Percentiles rank a stretch among this genome's conserved stretches.
These are phyloP conservation scores for Uronychia setigera DNA, from an alignment of 73 alveolate species.

Conservation along the genomic window DNA sequence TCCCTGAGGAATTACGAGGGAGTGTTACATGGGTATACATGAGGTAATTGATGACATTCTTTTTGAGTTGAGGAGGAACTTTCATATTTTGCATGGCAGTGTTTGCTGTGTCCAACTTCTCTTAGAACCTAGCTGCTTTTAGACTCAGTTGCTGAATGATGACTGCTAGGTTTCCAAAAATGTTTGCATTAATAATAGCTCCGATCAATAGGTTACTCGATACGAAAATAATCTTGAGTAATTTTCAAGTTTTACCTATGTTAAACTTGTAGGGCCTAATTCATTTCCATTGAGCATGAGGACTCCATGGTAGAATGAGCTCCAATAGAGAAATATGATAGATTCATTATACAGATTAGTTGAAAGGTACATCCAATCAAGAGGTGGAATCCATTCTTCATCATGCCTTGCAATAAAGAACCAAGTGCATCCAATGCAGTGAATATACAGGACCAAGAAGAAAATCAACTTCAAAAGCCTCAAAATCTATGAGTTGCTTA, in stretches of 20 bases:
- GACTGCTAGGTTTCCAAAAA: constrained; percentile 69
- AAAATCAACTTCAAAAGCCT: constrained; percentile 8
- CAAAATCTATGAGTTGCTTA: neutral
- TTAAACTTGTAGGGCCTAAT: constrained; percentile 32
- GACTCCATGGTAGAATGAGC: constrained; percentile 47
- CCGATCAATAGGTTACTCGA: constrained; percentile 48
- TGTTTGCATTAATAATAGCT: constrained; percentile 64
- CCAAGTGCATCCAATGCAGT: constrained; percentile 29
- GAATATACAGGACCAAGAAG: constrained; percentile 27
- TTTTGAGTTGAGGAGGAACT: constrained; percentile 52
- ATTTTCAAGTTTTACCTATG: neutral
- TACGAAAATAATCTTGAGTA: constrained; percentile 16
- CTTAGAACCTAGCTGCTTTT: constrained; percentile 37
- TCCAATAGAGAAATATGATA: neutral
- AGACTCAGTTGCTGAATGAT: constrained; percentile 16
- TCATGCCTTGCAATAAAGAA: constrained; percentile 2
- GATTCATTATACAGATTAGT: constrained; percentile 2
- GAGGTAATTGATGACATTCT: constrained; percentile 32
- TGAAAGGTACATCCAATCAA: constrained; percentile 13
- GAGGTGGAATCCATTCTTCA: constrained; percentile 40
- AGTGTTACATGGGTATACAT: constrained; percentile 26
- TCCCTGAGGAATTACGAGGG: no score
- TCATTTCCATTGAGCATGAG: constrained; percentile 66
- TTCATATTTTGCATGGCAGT: constrained; percentile 48
- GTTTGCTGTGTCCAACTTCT: constrained; percentile 44